Conservation (phyloP, 441 rosid genomes). For the Geranium incanum region DNA sequence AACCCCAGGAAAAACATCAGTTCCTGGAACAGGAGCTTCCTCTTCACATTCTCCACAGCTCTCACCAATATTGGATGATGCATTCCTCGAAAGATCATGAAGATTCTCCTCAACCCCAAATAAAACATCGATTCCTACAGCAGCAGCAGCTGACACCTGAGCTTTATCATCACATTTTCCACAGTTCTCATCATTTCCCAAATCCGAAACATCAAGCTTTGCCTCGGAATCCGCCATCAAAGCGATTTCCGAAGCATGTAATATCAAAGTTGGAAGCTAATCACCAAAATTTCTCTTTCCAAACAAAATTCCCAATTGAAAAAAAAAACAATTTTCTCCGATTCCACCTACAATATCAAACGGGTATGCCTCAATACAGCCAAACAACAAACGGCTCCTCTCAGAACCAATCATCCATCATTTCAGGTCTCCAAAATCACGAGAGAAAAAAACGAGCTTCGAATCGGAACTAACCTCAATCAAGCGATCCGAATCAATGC, state of each 20-base stretch:
- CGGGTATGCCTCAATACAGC: neutral
- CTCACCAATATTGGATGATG: slow-evolving; percentile 64
- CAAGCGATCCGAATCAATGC: neutral
- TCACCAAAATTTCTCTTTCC: neutral
- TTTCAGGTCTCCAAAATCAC: neutral
- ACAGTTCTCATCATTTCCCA: neutral
- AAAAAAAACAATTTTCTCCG: neutral
- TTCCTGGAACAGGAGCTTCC: neutral
- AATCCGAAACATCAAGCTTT: neutral
- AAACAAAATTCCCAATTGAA: neutral
- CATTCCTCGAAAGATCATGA: slow-evolving; percentile 76
- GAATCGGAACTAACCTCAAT: neutral
- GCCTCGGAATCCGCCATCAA: slow-evolving; percentile 6
- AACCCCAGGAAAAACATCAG: neutral
- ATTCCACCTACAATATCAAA: neutral
- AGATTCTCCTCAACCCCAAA: slow-evolving; percentile 13
- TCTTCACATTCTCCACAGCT: neutral
- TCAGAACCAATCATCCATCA: neutral
- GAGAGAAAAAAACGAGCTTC: neutral
- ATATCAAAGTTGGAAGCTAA: neutral
- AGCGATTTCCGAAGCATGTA: slow-evolving; percentile 1
- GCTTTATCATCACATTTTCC: slow-evolving; percentile 5
- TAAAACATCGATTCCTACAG: neutral
- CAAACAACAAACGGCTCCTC: neutral
- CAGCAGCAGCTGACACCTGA: slow-evolving; percentile 27